A percentile compares a stretch with the other conserved stretches of the same genome.
Evolutionary conservation across 2,329 filamentous ascomycete genomes (phyloP).

Genomic region (Ophiobolus disseminans): DNA sequence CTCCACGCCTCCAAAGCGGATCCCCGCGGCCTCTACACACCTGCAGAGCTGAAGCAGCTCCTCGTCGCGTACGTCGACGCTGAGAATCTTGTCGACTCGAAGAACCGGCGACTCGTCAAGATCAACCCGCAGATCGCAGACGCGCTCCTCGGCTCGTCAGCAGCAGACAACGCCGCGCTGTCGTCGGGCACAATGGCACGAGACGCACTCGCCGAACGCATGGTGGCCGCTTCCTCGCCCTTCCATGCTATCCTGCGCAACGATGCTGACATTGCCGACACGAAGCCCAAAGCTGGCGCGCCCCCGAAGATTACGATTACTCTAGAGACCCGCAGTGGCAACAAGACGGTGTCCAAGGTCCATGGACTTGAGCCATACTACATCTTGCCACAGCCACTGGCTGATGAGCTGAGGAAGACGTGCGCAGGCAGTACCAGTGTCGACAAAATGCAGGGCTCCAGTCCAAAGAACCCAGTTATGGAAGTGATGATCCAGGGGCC

Average conservation of each 20-base stretch:
- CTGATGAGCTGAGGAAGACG: slow-evolving; percentile 70
- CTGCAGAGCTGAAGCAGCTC: slow-evolving; percentile 64
- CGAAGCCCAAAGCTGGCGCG: slow-evolving; percentile 67
- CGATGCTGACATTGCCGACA: slow-evolving; percentile 47
- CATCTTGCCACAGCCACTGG: slow-evolving; percentile 65
- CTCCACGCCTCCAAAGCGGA: slow-evolving; percentile 60
- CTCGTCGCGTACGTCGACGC: slow-evolving; percentile 66
- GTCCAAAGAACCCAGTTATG: slow-evolving; percentile 68
- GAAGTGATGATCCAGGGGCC: slow-evolving; percentile 73
- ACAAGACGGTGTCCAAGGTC: slow-evolving; percentile 70
- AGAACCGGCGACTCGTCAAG: slow-evolving; percentile 67
- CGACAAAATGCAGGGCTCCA: slow-evolving; percentile 64
- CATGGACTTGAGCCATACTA: slow-evolving; percentile 68
- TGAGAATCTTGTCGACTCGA: slow-evolving; percentile 62
- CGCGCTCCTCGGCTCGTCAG: slow-evolving; percentile 62
- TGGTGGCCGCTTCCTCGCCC: slow-evolving; percentile 62
- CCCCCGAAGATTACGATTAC: slow-evolving; percentile 66
- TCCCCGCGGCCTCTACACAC: slow-evolving; percentile 63
- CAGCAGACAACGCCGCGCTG: slow-evolving; percentile 63
- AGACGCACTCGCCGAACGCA: slow-evolving; percentile 66
- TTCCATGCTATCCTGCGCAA: slow-evolving; percentile 65
- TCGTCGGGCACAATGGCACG: slow-evolving; percentile 65
- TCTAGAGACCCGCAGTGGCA: slow-evolving; percentile 69
- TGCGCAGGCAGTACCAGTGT: slow-evolving; percentile 74
- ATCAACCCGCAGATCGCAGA: slow-evolving; percentile 70